These are phyloP conservation scores for Homolaphlyctis polyrhiza DNA, from an alignment of 371 early-diverging fungal genomes.

Conservation along the genomic window DNA sequence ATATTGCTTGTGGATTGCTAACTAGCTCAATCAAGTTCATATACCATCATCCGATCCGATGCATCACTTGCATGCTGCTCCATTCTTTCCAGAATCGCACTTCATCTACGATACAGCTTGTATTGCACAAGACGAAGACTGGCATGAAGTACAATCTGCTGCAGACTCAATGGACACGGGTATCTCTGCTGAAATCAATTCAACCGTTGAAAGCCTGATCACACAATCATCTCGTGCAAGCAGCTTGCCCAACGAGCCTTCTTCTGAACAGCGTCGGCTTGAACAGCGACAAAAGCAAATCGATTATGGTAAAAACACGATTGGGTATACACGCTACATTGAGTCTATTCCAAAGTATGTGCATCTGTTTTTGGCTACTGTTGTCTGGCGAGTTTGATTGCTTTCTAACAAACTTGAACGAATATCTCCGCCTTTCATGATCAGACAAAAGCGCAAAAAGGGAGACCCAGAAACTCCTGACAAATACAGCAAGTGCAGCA, in stretches of 20 bases:
- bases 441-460: slow-evolving; percentile 16
- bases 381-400: neutral
- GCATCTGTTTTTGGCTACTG: neutral
- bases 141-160: slow-evolving; percentile 3
- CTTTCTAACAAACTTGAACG: too few species aligned
- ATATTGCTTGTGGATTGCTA: too few species aligned
- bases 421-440: too few species aligned
- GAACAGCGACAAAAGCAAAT: slow-evolving; percentile 44
- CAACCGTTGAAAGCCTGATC: slow-evolving; percentile 19
- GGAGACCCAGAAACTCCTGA: slow-evolving; percentile 37
- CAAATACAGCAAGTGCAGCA: slow-evolving; percentile 28
- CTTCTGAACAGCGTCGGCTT: slow-evolving; percentile 23
- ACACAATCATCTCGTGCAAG: slow-evolving; percentile 23
- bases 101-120: slow-evolving; percentile 55
- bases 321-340: slow-evolving; percentile 26
- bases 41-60: neutral
- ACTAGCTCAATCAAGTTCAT: slow-evolving; percentile 5
- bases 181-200: slow-evolving; percentile 6
- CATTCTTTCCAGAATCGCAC: neutral
- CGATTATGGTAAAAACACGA: slow-evolving; percentile 41
- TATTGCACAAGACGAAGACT: slow-evolving; percentile 2
- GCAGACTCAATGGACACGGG: slow-evolving; percentile 6
- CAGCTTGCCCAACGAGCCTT: slow-evolving; percentile 3
- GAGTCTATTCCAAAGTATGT: slow-evolving; percentile 21
- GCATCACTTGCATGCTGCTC: neutral